phyloP scores from a whole-genome alignment of 805 yeast species.

The Lachancea meyersii region DNA sequence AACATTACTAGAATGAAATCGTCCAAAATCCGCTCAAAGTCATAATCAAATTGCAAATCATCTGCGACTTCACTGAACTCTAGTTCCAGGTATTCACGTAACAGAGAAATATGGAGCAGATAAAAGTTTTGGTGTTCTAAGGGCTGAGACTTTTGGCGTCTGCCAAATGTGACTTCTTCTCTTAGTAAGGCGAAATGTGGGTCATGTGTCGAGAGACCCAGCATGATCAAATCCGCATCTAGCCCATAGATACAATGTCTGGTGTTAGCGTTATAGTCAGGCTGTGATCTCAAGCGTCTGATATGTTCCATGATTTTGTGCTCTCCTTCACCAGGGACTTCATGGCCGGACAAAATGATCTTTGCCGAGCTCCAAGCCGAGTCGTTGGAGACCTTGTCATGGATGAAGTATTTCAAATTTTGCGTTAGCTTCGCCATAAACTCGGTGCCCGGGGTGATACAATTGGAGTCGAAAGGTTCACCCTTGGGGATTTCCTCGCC shows the following conservation, averaged over 20 bases:
- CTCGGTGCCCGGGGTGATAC: constrained; percentile 95
- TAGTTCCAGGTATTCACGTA: constrained; percentile 83
- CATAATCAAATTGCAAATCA: constrained; percentile 56
- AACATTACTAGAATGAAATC: constrained; percentile 89
- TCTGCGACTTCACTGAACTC: constrained; percentile 73
- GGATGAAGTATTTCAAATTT: constrained; percentile 79
- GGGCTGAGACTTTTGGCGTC: constrained; percentile 37
- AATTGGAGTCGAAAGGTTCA: constrained; percentile 78
- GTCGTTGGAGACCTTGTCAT: constrained; percentile 81
- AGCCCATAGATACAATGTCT: constrained; percentile 94
- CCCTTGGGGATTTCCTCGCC: constrained; percentile 77
- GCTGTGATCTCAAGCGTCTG: constrained; percentile 68
- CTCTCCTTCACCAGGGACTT: constrained; percentile 98
- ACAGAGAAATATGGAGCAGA: constrained; percentile 75
- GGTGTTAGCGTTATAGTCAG: constrained; percentile 66
- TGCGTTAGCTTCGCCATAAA: constrained; percentile 86
- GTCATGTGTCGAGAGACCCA: constrained; percentile 86
- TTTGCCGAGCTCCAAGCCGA: constrained; percentile 76
- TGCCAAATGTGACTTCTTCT: constrained; percentile 92
- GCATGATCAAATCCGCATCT: constrained; percentile 93
- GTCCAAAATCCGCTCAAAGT: constrained; percentile 84
- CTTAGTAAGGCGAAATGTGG: constrained; percentile 93
- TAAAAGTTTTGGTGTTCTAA: constrained; percentile 76
- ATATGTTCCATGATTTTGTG: constrained; percentile 94
- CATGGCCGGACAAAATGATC: constrained; percentile 82